Base-by-base conservation (phyloP, 768 basidiomycete genomes). In the Phallus indusiatus region DNA sequence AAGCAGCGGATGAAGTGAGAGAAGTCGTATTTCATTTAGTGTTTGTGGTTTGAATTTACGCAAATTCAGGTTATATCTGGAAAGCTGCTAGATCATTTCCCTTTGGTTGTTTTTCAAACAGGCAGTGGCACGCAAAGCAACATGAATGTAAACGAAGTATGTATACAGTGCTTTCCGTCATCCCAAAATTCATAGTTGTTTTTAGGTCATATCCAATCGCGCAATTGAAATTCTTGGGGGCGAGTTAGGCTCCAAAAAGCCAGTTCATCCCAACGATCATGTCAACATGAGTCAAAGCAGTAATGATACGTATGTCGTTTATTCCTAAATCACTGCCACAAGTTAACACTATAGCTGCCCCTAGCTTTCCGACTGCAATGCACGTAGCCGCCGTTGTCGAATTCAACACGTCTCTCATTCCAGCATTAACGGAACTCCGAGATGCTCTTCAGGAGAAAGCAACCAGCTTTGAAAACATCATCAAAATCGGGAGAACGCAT, bases 271-370 rank as follows among this genome's bases (percentile, higher is more conserved):
- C 37, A 99, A 99, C 72, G 96, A 99, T 69, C 96, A 99, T 73
- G 94, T 97, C 67, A 99, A 99, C 78, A 95, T 88, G 89, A 93
- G 91, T 71, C 95, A 98, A 73, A 95, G 92, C 64, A 94, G 92
- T 68, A 99, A 99, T 68, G 96, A 99, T 74, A 94, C 94, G 92
- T 93, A 71, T 67, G 88, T 77, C 8, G 17, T 28, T 18, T 21
- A 34, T 10, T 37, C 46, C n/a, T 35, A 48, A 7, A 18, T 47
- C 8, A 9, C 17, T 51, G n/a, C 17, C 20, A 34, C 46, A 21
- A 17, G 24, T 17, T 18, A 33, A 28, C 22, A 2, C 20, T 24
- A 35, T 59, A 10, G 5, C 59, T 37, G 37, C 22, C 2, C 33
- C 1, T 66, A 96, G 94, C 28, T 99, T 98, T 82, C 96, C 96